These are phyloP conservation scores for Chrysanthemum makinoi DNA, from an alignment of 129 eudicot species.

Conservation along the genomic window DNA sequence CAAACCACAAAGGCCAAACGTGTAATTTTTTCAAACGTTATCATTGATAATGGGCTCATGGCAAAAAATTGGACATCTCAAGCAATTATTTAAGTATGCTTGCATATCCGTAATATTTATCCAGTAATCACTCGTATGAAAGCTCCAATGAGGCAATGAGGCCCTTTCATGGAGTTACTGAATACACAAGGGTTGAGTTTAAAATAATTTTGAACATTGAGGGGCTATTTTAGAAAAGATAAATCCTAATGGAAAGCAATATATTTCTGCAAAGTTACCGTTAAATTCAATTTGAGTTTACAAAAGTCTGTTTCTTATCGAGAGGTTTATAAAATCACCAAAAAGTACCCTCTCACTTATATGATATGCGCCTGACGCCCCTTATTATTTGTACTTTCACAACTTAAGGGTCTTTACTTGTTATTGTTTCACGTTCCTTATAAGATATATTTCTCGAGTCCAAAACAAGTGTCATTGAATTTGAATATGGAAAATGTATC, in stretches of 20 bases:
- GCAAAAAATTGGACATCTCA: neutral
- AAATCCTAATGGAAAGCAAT: constrained; percentile 8
- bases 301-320: neutral
- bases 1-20: no score
- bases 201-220: neutral
- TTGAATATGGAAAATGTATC: no score
- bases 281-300: constrained; percentile 17
- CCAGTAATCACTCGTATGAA: neutral
- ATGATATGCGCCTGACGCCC: no score
- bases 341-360: no score
- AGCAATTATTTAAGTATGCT: neutral
- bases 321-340: neutral
- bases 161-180: neutral
- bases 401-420: no score
- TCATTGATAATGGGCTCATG: no score
- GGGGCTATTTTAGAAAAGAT: neutral
- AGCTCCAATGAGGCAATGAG: neutral
- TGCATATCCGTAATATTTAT: neutral
- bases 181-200: constrained; percentile 12
- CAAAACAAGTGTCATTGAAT: no score
- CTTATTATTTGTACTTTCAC: no score
- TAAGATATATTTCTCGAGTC: no score
- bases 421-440: no score
- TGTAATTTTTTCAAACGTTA: no score
- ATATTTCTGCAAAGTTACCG: constrained; percentile 25